A percentile compares a stretch with the other conserved stretches of the same genome.
These are phyloP conservation scores for Glycine latifolia DNA, from an alignment of 306 rosid species.

Conservation along the genomic window DNA sequence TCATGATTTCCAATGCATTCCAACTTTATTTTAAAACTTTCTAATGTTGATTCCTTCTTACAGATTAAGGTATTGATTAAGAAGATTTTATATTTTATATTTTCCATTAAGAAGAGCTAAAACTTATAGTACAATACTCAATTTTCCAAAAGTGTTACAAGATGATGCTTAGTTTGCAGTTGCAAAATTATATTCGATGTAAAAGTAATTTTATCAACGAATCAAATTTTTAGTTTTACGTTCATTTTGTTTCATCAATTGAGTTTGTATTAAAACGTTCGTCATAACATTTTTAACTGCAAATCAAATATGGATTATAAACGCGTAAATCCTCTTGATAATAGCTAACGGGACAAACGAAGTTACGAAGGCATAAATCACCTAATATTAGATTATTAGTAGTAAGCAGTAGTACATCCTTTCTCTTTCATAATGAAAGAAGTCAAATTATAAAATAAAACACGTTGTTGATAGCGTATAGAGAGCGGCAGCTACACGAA, in stretches of 20 bases:
- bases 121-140: not conserved
- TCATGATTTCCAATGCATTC: not conserved
- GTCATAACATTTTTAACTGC: no score
- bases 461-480: not conserved
- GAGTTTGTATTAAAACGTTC: no score
- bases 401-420: not conserved
- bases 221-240: no score
- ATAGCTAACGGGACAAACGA: not conserved
- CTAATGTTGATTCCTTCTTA: not conserved
- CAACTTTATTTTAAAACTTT: not conserved
- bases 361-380: not conserved
- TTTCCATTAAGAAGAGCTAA: no score
- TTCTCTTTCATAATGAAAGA: not conserved
- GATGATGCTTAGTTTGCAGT: no score
- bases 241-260: no score
- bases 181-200: no score
- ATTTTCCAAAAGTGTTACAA: not conserved
- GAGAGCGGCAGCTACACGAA: not conserved
- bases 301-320: no score
- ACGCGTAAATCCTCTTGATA: not conserved
- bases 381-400: not conserved
- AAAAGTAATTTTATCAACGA: no score
- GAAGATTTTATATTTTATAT: not conserved
- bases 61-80: not conserved
- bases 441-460: not conserved